Percentiles rank a stretch among this genome's conserved stretches.
These are phyloP conservation scores for Solanum aculeatissimum DNA, from an alignment of 305 asterid genomes.

Conservation along the genomic window DNA sequence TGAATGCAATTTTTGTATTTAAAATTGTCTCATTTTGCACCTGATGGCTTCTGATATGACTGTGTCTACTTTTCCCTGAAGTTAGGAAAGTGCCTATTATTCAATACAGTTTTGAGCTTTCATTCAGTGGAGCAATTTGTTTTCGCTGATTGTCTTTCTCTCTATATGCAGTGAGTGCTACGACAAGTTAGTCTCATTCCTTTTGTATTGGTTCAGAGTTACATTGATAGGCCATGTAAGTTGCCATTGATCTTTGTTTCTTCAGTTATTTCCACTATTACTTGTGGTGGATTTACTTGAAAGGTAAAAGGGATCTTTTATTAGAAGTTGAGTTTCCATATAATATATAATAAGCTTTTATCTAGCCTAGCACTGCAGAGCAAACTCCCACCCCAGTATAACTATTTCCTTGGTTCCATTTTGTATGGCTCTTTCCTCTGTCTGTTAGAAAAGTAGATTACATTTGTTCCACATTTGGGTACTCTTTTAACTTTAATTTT, in stretches of 20 bases:
- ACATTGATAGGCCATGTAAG: constrained; percentile 66
- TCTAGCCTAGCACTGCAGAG: background rate
- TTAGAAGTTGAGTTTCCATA: background rate
- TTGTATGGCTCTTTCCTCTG: background rate
- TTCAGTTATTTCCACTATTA: constrained; percentile 22
- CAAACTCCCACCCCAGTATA: background rate
- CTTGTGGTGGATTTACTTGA: constrained; percentile 42
- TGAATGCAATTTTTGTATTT: background rate
- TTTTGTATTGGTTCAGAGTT: constrained; percentile 90
- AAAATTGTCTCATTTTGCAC: background rate
- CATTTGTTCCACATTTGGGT: background rate
- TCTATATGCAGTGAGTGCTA: constrained; percentile 60
- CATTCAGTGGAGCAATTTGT: background rate
- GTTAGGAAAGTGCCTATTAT: background rate
- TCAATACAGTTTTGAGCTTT: background rate
- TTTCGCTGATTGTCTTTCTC: background rate
- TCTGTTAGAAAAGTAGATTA: background rate
- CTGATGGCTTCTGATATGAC: background rate
- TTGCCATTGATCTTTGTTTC: constrained; percentile 3
- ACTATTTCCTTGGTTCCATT: background rate
- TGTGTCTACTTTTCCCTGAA: background rate
- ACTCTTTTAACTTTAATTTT: background rate
- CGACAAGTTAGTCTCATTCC: constrained; percentile 67
- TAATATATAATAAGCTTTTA: background rate
- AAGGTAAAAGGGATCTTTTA: constrained; percentile 27